Conservation (phyloP, 495 filamentous ascomycete species). For the Hyphodiscus hymeniophilus region DNA sequence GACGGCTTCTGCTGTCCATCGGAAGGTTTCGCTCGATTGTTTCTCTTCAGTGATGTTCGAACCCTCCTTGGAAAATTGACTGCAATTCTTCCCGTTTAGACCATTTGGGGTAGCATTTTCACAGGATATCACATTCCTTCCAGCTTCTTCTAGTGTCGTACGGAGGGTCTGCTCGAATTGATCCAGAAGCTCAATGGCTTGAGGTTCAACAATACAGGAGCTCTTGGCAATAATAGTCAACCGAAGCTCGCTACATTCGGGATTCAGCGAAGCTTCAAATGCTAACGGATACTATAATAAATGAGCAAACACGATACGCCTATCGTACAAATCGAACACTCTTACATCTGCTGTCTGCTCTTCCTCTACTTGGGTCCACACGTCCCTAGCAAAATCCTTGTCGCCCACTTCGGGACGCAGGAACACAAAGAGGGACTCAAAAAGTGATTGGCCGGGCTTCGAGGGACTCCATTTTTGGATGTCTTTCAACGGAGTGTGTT, state of each 20-base stretch:
- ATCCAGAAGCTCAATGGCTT: constrained; percentile 30
- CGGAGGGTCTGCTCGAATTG: constrained; percentile 24
- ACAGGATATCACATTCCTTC: not conserved
- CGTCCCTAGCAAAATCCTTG: constrained; percentile 14
- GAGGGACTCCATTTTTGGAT: constrained; percentile 60
- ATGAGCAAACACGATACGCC: constrained; percentile 2
- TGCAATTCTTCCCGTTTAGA: not conserved
- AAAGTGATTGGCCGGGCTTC: constrained; percentile 49
- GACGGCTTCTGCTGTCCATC: constrained; percentile 43
- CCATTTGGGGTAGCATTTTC: not conserved
- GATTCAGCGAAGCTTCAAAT: constrained; percentile 54
- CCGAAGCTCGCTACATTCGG: constrained; percentile 31
- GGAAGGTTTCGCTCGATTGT: constrained; percentile 26
- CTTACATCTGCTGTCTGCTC: constrained; percentile 42
- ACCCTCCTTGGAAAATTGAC: not conserved
- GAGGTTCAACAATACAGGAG: constrained; percentile 23
- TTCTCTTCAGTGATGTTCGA: not conserved
- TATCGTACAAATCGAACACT: not conserved
- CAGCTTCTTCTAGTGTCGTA: constrained; percentile 5
- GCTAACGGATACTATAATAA: constrained; percentile 54
- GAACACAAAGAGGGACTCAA: constrained; percentile 84
- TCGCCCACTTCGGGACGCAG: constrained; percentile 42
- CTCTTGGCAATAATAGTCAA: constrained; percentile 47
- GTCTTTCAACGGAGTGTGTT: constrained; percentile 64
- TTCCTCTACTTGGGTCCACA: constrained; percentile 50